A percentile compares a stretch with the other conserved stretches of the same genome.
Evolutionary conservation across 768 basidiomycete species (phyloP).

Genomic region (Agaricus subrufescens): DNA sequence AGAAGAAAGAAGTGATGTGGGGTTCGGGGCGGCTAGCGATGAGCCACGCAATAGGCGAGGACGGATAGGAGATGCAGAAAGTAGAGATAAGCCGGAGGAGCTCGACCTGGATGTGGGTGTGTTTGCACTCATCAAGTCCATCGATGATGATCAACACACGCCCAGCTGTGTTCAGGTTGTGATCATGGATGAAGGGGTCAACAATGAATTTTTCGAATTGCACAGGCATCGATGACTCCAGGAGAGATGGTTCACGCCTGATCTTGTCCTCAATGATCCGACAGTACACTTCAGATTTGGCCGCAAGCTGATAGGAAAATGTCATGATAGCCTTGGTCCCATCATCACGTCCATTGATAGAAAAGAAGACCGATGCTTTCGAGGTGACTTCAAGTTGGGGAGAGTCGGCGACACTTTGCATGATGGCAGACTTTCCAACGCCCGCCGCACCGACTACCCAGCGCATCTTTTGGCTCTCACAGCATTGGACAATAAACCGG

Average conservation of each 20-base stretch:
- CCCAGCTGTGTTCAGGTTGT: no score
- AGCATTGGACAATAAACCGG: no score
- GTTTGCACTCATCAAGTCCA: constrained; percentile 22
- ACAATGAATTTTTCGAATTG: constrained; percentile 14
- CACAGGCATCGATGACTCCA: neutral
- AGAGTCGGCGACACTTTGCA: neutral
- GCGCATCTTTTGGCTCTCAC: no score
- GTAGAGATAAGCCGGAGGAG: constrained; percentile 12
- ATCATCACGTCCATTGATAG: neutral
- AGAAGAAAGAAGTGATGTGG: constrained; percentile 14
- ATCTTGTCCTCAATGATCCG: constrained; percentile 5
- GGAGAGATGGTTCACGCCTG: constrained; percentile 3
- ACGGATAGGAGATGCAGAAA: neutral
- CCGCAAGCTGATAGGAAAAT: constrained; percentile 18
- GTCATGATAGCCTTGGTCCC: neutral
- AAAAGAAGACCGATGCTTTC: neutral
- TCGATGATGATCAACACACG: constrained; percentile 14
- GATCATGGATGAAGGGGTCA: constrained; percentile 3
- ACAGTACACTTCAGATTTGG: neutral
- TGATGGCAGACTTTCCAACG: neutral
- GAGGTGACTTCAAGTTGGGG: no score
- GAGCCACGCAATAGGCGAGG: constrained; percentile 16
- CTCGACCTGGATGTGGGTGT: constrained; percentile 5
- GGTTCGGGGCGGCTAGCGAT: constrained; percentile 23
- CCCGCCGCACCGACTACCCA: no score